Base-by-base conservation (phyloP, 805 yeast genomes). In the Ogataea neopini region DNA sequence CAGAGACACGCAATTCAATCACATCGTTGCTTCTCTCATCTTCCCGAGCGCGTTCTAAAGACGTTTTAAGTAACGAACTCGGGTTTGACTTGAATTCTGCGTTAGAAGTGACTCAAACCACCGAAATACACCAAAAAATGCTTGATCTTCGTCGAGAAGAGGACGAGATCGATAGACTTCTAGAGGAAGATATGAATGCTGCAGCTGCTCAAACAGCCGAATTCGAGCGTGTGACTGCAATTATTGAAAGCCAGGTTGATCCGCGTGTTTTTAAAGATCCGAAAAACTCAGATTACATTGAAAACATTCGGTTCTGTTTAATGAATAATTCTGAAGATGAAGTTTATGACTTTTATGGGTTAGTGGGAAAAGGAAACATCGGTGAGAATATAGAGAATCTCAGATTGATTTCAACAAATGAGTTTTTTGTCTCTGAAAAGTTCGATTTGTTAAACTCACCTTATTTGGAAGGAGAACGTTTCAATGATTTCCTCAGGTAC, bases 31-130 rank as follows among this genome's bases (percentile, higher is more conserved):
- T 46, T 23, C 28, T 52, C 10, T 34, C 35, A 9, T 29, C 49
- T 8, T 14, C 46, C 18, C 33, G 40, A 18, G 33, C 28, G 18
- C 47, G 50, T 7, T 29, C 50, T 5, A 51, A 45, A 35, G 50
- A 52, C 22, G 37, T 40, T 29, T 23, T 56, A 36, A 51, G 38
- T 36, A 49, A 40, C 23, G 56, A 51, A 10, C 40, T 58, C 19
- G 62, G 62, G 3, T 58, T 58, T 37, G 56, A 56, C 37, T 20
- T 56, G 23, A 39, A 40, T 15, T 15, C 43, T 1, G 60, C 62
- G 1, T 43, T 58, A 37, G 43, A 41, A 22, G 40, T 44, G 9
- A 28, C 45, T 11, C 37, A 36, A 14, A 26, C 47, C 5, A 50
- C 56, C 8, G 37, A 34, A n/a, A 36, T 42, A 6, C 56, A 49